phyloP scores from a whole-genome alignment of 2,329 filamentous ascomycete genomes.

The Penicillium sp. region DNA sequence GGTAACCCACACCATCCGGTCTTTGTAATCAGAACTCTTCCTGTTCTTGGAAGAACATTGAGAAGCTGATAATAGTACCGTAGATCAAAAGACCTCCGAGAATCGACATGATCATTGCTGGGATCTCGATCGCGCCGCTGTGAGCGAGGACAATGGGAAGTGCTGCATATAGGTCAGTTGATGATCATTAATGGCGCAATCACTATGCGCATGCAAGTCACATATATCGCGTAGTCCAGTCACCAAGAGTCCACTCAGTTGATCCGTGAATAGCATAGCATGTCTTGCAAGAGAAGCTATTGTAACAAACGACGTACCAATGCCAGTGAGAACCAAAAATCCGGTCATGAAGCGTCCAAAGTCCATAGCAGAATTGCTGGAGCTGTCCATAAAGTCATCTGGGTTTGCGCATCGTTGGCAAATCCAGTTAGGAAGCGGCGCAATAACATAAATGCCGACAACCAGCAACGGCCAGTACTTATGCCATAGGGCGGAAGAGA shows the following conservation, averaged over 20 bases:
- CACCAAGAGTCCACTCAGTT: not conserved
- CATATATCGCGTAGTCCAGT: not conserved
- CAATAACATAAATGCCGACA: slow-evolving; percentile 90
- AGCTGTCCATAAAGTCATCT: slow-evolving; percentile 91
- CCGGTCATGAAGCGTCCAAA: slow-evolving; percentile 92
- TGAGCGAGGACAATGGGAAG: slow-evolving; percentile 86
- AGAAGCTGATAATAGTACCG: slow-evolving; percentile 95
- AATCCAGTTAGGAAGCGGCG: slow-evolving; percentile 95
- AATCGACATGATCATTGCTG: slow-evolving; percentile 94
- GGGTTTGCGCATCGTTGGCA: slow-evolving; percentile 83
- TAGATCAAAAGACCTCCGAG: slow-evolving; percentile 92
- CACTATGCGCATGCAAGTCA: not conserved
- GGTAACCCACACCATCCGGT: slow-evolving; percentile 2
- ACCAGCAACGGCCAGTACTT: slow-evolving; percentile 95
- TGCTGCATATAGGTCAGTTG: slow-evolving; percentile 54
- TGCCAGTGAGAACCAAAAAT: slow-evolving; percentile 94
- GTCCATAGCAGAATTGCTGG: slow-evolving; percentile 81
- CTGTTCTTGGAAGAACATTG: slow-evolving; percentile 97
- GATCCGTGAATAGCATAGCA: not conserved
- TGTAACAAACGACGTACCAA: slow-evolving; percentile 64
- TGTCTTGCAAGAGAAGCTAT: not conserved
- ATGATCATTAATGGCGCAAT: not conserved
- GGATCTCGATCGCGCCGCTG: slow-evolving; percentile 73
- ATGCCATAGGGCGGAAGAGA: slow-evolving; percentile 91
- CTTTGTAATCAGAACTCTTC: slow-evolving; percentile 71